Percentiles rank a stretch among this genome's conserved stretches.
phyloP scores from a whole-genome alignment of 2,329 filamentous ascomycete genomes.

The Lasiodiplodia sp. region DNA sequence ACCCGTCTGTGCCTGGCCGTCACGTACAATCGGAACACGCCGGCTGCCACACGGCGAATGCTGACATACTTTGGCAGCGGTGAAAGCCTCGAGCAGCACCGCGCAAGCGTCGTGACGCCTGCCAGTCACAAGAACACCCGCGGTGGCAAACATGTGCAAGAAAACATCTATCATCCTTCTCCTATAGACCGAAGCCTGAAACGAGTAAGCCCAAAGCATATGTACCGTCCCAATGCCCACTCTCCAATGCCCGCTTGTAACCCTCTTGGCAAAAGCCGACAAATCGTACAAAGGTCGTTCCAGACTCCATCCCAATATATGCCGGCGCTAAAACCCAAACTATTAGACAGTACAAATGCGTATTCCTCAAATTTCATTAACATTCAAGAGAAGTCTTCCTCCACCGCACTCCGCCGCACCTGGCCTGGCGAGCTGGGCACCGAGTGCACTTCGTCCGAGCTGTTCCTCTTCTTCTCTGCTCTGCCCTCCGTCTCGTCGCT shows the following conservation, averaged over 20 bases:
- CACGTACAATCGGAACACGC: slow-evolving; percentile 23
- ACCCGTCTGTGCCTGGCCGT: background rate
- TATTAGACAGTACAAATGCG: slow-evolving; percentile 24
- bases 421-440: slow-evolving; percentile 46
- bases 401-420: slow-evolving; percentile 25
- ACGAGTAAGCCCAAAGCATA: slow-evolving; percentile 17
- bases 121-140: background rate
- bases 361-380: slow-evolving; percentile 12
- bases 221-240: slow-evolving; percentile 16
- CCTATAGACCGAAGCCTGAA: too few relatives aligned
- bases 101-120: background rate
- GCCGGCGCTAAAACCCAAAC: slow-evolving; percentile 16
- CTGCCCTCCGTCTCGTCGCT: slow-evolving; percentile 39
- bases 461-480: slow-evolving; percentile 35
- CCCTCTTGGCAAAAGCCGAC: background rate
- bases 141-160: slow-evolving; percentile 13
- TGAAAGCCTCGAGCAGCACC: slow-evolving; percentile 9
- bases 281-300: slow-evolving; percentile 16
- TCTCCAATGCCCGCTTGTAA: slow-evolving; percentile 18
- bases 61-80: slow-evolving; percentile 26
- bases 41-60: slow-evolving; percentile 8
- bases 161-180: background rate
- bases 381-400: slow-evolving; percentile 17
- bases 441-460: slow-evolving; percentile 53
- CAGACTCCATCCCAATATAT: slow-evolving; percentile 27